These are phyloP conservation scores for Penicillium diatomitis DNA, from an alignment of 495 filamentous ascomycete genomes.

Conservation along the genomic window DNA sequence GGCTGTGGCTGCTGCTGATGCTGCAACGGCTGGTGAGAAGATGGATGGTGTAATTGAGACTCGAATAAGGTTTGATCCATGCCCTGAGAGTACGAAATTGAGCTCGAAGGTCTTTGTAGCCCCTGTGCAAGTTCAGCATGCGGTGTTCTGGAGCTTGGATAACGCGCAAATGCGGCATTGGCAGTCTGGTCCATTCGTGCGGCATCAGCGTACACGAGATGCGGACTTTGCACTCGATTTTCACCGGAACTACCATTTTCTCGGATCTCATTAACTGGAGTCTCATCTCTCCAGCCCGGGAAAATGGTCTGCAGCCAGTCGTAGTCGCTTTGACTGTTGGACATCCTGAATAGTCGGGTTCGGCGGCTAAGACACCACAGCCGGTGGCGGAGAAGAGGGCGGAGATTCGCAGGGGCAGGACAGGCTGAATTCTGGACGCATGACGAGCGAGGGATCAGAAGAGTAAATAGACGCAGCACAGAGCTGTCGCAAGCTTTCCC, in stretches of 20 bases:
- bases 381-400: not conserved
- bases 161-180: not conserved
- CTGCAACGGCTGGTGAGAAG: not conserved
- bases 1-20: not conserved
- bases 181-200: not conserved
- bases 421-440: too few relatives aligned
- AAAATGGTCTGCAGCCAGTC: conserved; percentile 4
- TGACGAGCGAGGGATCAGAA: too few relatives aligned
- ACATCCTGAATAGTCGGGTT: not conserved
- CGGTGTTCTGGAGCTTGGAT: not conserved
- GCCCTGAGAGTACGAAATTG: not conserved
- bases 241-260: not conserved
- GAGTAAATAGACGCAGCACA: too few relatives aligned
- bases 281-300: not conserved
- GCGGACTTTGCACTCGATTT: not conserved
- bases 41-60: not conserved
- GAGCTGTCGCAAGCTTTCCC: too few relatives aligned
- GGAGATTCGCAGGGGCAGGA: too few relatives aligned
- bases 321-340: not conserved
- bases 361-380: not conserved
- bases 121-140: not conserved
- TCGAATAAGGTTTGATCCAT: conserved; percentile 1
- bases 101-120: not conserved
- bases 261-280: not conserved
- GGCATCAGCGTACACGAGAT: conserved; percentile 4